These are phyloP conservation scores for Chenopodium album DNA, from an alignment of 148 eudicot species.

Conservation along the genomic window DNA sequence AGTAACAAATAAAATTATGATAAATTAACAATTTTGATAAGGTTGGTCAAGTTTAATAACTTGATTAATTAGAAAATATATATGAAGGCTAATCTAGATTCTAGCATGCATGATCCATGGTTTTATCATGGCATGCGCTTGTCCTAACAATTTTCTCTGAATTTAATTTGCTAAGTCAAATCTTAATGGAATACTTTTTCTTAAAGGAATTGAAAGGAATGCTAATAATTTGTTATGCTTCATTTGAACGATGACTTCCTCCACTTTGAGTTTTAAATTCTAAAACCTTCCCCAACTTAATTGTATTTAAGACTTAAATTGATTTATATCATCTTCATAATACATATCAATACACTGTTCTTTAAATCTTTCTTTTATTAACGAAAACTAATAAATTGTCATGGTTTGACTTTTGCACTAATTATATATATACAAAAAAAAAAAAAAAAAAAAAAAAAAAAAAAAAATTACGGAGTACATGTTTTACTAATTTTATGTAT, in stretches of 20 bases:
- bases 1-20: neutral
- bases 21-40: no score
- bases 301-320: neutral
- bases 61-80: no score
- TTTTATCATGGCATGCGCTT: neutral
- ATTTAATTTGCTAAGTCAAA: neutral
- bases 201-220: neutral
- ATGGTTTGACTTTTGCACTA: no score
- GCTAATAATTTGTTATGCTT: neutral
- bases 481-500: no score
- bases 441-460: no score
- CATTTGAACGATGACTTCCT: neutral
- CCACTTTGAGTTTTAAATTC: neutral
- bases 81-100: neutral
- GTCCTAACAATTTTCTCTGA: neutral
- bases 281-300: neutral
- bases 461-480: no score
- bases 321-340: no score
- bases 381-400: no score
- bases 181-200: neutral
- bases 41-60: neutral
- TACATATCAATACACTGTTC: no score
- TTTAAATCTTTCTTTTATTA: no score
- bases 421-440: no score
- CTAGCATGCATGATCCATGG: neutral